Evolutionary conservation across 2,329 filamentous ascomycete species (phyloP).

Genomic region (Phialophora chinensis): DNA sequence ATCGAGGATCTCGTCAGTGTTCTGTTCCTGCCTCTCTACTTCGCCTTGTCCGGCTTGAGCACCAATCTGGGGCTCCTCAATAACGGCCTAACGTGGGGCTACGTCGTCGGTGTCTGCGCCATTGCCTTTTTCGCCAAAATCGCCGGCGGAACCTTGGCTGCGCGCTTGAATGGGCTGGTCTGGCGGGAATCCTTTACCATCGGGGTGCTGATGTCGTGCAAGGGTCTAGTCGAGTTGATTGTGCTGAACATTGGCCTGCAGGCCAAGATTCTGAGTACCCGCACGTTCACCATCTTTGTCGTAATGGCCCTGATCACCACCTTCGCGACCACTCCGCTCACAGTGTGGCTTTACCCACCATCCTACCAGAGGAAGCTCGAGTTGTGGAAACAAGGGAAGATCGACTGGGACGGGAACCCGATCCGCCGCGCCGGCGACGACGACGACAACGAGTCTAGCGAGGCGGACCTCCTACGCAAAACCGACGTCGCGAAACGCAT

Average conservation of each 20-base stretch:
- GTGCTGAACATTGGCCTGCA: conserved; percentile 84
- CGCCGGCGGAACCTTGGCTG: conserved; percentile 78
- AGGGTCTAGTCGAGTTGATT: conserved; percentile 91
- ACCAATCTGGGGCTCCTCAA: conserved; percentile 86
- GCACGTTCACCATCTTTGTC: conserved; percentile 92
- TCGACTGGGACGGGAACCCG: conserved; percentile 78
- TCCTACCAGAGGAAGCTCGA: conserved; percentile 77
- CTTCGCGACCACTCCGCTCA: conserved; percentile 79
- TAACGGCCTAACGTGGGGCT: conserved; percentile 83
- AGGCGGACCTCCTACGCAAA: conserved; percentile 34
- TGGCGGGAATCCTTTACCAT: conserved; percentile 92
- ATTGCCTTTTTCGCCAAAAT: conserved; percentile 88
- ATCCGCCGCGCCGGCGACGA: conserved; percentile 56
- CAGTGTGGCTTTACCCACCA: conserved; percentile 73
- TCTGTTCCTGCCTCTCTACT: conserved; percentile 88
- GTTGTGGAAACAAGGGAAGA: conserved; percentile 80
- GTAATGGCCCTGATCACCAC: conserved; percentile 92
- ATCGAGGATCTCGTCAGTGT: conserved; percentile 88
- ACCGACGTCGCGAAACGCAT: conserved; percentile 60
- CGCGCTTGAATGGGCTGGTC: conserved; percentile 74
- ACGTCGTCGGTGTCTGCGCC: conserved; percentile 80
- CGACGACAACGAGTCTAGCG: conserved; percentile 46
- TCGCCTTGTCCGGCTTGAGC: conserved; percentile 86
- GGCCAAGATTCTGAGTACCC: conserved; percentile 77
- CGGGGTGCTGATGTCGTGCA: conserved; percentile 93